A percentile compares a stretch with the other conserved stretches of the same genome.
Conservation (phyloP, 1,284 basidiomycete species). For the Amylostereum areolatum region DNA sequence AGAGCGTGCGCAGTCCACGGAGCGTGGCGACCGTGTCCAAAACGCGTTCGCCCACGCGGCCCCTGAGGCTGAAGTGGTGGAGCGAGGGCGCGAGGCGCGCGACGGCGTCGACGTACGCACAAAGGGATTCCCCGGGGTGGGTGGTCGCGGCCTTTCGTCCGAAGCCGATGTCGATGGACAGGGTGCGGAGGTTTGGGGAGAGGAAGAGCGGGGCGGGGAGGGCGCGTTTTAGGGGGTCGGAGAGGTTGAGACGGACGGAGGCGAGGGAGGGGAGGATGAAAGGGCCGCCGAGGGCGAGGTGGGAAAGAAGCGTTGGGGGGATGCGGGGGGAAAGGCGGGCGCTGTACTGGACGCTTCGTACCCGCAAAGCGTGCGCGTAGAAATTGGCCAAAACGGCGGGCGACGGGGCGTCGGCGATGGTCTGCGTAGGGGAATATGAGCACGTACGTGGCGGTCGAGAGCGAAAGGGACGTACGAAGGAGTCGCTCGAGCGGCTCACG, state of each 20-base stretch:
- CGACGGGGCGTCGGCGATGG: constrained; percentile 1
- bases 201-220: constrained; percentile 26
- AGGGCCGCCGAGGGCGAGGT: not conserved
- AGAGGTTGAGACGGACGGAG: constrained; percentile 31
- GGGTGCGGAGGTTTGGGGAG: constrained; percentile 28
- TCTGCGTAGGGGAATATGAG: constrained; percentile 1
- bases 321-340: constrained; percentile 2
- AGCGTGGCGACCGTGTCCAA: constrained; percentile 31
- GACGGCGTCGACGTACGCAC: constrained; percentile 11
- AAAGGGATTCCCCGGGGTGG: constrained; percentile 10
- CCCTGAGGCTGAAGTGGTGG: constrained; percentile 38
- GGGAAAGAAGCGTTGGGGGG: constrained; percentile 4
- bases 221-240: constrained; percentile 21
- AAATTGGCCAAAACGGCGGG: constrained; percentile 25
- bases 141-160: constrained; percentile 5
- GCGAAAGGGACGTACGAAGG: not conserved
- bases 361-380: constrained; percentile 36
- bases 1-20: constrained; percentile 33
- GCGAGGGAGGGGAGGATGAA: constrained; percentile 29
- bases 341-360: constrained; percentile 37
- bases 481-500: constrained; percentile 1
- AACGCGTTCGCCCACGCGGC: constrained; percentile 33
- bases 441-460: not conserved
- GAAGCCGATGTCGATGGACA: constrained; percentile 40
- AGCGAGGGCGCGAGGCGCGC: constrained; percentile 24